Evolutionary conservation across 306 rosid species (phyloP), one percentile per base, ranked within the genome.

Genomic region (Argentina anserina): DNA sequence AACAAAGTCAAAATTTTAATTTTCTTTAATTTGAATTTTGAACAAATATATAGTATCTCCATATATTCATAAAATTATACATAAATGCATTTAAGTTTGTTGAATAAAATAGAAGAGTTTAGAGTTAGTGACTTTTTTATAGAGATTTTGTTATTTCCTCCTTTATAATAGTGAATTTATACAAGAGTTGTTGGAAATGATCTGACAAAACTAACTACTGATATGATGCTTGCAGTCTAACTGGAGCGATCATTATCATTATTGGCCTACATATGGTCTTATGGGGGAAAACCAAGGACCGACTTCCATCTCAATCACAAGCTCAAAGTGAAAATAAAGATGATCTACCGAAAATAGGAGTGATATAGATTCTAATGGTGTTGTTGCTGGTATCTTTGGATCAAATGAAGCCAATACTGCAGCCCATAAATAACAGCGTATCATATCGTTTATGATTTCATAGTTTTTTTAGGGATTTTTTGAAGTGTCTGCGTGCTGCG

Each of bases 221-320:
- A 28, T 4, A n/a, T 14, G 18, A 9, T 36, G 21, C 8, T 20
- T 74, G 76, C 39, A 85, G 84, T 75, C 63, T 77, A 1, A 34
- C 62, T 66, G 84, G 84, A 71, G 81, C 85, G 20, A 6, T 74
- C 1, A 62, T 82, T 23, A 77, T 77, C 7, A 53, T 82, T 26
- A 39, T 62, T 40, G 86, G 89, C 2, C 61, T 77, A 25, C 75
- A 80, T 28, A 15, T 78, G 42, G 76, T 78, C 49, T 70, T 80
- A 34, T 85, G 89, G 85, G 89, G 85, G 0, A 80, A 75, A 63
- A 78, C 74, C 60, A 72, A 65, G 26, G 85, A 80, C 36, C 60
- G 72, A 23, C 6, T 53, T 56, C 31, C 76, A 79, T 33, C 65
- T 37, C n/a, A 49, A 18, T 33, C 71, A 37, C 15, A 41, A 31